Conservation (phyloP, 345 rosid genomes). For the Diplotaxis tenuifolia region DNA sequence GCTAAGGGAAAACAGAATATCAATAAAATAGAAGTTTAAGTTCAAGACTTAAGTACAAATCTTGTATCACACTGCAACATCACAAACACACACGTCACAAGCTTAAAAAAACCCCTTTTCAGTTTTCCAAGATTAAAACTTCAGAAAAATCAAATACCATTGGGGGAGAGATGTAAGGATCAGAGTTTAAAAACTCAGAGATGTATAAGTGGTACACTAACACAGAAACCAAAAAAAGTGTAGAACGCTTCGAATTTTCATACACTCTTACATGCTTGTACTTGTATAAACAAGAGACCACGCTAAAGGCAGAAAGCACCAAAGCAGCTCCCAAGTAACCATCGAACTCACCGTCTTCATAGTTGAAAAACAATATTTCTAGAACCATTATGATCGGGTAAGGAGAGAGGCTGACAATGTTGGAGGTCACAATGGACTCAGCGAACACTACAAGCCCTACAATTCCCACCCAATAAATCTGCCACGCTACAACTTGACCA, state of each 20-base stretch:
- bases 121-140: not conserved
- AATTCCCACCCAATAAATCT: not conserved
- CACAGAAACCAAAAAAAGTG: not conserved
- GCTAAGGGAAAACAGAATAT: not conserved
- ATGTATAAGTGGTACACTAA: not conserved
- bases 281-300: not conserved
- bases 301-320: not conserved
- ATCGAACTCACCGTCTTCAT: not conserved
- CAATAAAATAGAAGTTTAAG: not conserved
- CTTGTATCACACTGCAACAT: not conserved
- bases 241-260: not conserved
- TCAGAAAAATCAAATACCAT: not conserved
- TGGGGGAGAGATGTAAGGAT: not conserved
- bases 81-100: not conserved
- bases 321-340: not conserved
- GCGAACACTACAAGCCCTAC: not conserved
- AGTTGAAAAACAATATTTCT: not conserved
- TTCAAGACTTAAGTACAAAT: not conserved
- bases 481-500: not conserved
- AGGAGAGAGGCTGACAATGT: not conserved
- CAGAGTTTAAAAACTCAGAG: not conserved
- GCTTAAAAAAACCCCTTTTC: not conserved
- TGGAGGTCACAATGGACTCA: not conserved
- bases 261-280: not conserved
- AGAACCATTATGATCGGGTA: not conserved